phyloP scores from a whole-genome alignment of 179 eudicot species.

The Nepenthes alata region DNA sequence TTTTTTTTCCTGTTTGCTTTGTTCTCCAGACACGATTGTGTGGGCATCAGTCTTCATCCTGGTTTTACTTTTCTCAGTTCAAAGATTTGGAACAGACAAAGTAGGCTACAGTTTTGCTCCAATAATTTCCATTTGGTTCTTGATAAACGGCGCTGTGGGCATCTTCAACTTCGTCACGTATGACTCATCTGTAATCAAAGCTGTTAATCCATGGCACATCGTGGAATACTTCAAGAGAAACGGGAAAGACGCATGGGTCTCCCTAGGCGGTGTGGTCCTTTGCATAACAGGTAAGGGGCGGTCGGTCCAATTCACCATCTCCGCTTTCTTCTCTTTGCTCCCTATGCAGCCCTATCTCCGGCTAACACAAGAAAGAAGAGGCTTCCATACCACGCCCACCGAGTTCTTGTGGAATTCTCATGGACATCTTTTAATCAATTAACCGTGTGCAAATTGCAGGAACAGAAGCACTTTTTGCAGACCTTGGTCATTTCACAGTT shows the following conservation, averaged over 20 bases:
- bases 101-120: constrained; percentile 81
- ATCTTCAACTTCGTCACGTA: constrained; percentile 45
- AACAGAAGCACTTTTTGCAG: constrained; percentile 78
- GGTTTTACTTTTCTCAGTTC: constrained; percentile 38
- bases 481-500: constrained; percentile 72
- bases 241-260: constrained; percentile 60
- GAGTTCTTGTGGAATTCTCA: no score
- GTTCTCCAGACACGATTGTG: constrained; percentile 15
- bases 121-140: constrained; percentile 51
- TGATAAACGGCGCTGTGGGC: constrained; percentile 44
- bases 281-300: constrained; percentile 40
- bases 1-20: neutral
- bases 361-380: no score
- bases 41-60: constrained; percentile 38
- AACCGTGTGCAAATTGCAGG: constrained; percentile 23
- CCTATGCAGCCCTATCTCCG: no score
- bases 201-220: constrained; percentile 61
- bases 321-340: no score
- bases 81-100: constrained; percentile 80
- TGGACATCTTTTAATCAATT: no score
- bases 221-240: constrained; percentile 51
- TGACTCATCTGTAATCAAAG: constrained; percentile 55
- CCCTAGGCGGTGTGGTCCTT: constrained; percentile 76
- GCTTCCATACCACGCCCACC: no score
- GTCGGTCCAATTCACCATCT: no score